Evolutionary conservation across 1,139 yeast genomes (phyloP), one percentile per base, ranked within the genome.

Genomic region (Martiniozyma asiatica): DNA sequence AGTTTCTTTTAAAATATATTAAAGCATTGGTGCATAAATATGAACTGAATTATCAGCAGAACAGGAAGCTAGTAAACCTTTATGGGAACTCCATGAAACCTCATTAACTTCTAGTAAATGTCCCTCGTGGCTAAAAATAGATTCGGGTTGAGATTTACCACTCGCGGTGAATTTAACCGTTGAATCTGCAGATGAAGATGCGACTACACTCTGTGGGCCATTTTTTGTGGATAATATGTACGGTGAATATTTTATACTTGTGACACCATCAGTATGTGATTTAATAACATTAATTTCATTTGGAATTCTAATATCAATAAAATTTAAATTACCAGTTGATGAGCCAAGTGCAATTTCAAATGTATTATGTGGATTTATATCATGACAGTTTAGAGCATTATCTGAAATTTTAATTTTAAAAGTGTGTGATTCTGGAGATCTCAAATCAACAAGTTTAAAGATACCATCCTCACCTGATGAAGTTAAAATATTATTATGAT

Each of bases 1-100:
- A n/a, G n/a, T n/a, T n/a, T n/a, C n/a, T n/a, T n/a, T n/a, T n/a
- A n/a, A n/a, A n/a, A n/a, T n/a, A n/a, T 6, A 6, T 8, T 17
- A 17, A 17, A 17, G 18, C 8, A 17, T 24, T 1, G 84, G 84
- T 44, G 66, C 70, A 95, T 95, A 89, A 2, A 87, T 57, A 41
- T 89, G 97, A 20, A 87, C 56, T 4, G 93, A 71, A 50, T 89
- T 89, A 48, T 89, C 97, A 47, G 81, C 89, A 1, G 89, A 76
- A 4, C 84, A 93, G 47, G 85, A 74, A 7, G 89, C 79, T 26
- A 87, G 45, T 56, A 82, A 65, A 80, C 87, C 76, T 8, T 77
- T 74, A 39, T 78, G 78, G 40, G 73, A 74, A 36, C 85, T 81
- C 98, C 98, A 89, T 27, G 76, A 70, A 27, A 87, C 61, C 48